Evolutionary conservation across 306 rosid species (phyloP).

Genomic region (Canavalia gladiata): DNA sequence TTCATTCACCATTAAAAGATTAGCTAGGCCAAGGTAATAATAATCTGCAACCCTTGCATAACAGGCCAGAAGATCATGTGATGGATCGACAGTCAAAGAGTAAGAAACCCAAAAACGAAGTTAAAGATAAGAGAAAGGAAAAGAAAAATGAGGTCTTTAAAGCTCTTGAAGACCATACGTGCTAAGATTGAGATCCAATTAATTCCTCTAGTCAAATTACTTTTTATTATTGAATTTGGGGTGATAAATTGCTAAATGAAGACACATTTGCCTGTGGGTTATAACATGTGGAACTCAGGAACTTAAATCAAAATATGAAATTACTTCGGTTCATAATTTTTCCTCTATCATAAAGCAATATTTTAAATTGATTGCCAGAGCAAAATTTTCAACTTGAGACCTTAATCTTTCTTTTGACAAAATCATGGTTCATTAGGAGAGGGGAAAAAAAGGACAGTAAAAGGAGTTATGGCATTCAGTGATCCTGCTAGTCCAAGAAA

Average conservation of each 20-base stretch:
- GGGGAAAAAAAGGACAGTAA: not conserved
- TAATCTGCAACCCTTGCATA: not conserved
- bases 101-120: not conserved
- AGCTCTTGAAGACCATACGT: not conserved
- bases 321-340: slow-evolving; percentile 4
- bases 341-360: slow-evolving; percentile 1
- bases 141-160: too few species aligned
- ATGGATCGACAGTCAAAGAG: not conserved
- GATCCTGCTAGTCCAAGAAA: not conserved
- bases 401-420: not conserved
- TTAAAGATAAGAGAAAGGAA: not conserved
- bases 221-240: not conserved
- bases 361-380: not conserved
- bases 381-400: not conserved
- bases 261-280: not conserved
- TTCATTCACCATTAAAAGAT: not conserved
- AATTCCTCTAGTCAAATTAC: not conserved
- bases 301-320: not conserved
- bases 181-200: not conserved
- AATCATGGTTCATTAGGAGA: too few species aligned
- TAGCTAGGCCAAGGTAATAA: not conserved
- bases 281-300: not conserved
- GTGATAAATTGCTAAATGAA: slow-evolving; percentile 13
- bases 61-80: not conserved
- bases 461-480: not conserved